Percentiles rank a stretch among this genome's conserved stretches.
Evolutionary conservation across 257 asterid species (phyloP).

Genomic region (Przewalskia tangutica): DNA sequence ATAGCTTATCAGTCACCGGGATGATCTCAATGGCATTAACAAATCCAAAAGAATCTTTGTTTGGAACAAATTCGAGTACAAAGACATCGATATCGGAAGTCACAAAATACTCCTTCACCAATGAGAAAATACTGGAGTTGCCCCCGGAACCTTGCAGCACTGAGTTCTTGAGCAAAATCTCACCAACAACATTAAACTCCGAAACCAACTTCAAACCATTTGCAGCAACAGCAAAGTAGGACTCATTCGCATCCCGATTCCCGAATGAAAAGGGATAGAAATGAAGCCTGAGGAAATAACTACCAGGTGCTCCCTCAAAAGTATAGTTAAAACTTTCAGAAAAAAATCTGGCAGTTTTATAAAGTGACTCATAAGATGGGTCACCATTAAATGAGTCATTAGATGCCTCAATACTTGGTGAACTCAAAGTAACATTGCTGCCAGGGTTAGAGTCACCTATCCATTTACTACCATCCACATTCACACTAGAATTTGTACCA

Average conservation of each 20-base stretch:
- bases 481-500: conserved; percentile 73
- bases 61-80: conserved; percentile 46
- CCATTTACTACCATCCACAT: conserved; percentile 76
- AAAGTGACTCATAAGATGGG: conserved; percentile 38
- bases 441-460: conserved; percentile 49
- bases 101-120: conserved; percentile 70
- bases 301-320: conserved; percentile 42
- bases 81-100: conserved; percentile 25
- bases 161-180: conserved; percentile 42
- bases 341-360: conserved; percentile 57
- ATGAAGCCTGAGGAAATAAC: conserved; percentile 66
- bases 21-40: conserved; percentile 72
- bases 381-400: conserved; percentile 34
- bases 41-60: conserved; percentile 64
- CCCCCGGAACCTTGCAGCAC: conserved; percentile 27
- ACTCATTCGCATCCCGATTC: conserved; percentile 41
- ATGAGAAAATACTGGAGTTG: conserved; percentile 32
- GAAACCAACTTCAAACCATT: conserved; percentile 62
- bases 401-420: conserved; percentile 60
- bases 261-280: conserved; percentile 54
- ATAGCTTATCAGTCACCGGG: conserved; percentile 36
- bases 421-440: conserved; percentile 51
- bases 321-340: conserved; percentile 45
- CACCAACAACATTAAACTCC: conserved; percentile 60
- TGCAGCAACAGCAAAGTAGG: conserved; percentile 49